Base-by-base conservation (phyloP, 768 basidiomycete species). In the Collybiopsis luxurians region DNA sequence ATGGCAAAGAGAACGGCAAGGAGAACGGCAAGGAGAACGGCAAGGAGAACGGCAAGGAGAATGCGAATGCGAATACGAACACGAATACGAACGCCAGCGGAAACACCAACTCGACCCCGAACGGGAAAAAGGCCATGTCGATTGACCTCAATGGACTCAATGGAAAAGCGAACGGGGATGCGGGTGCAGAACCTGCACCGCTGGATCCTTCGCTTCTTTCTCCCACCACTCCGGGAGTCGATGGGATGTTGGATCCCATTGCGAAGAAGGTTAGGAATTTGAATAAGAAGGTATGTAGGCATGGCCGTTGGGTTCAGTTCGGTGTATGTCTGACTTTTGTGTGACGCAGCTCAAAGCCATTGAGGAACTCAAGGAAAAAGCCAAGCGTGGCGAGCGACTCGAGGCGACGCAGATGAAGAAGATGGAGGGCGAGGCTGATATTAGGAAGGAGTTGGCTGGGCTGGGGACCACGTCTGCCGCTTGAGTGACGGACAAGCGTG, bases 261-360 rank as follows among this genome's bases (percentile, higher is more conserved):
- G 89, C 91, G 47, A 99, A 98, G 85, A 98, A 96, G 81, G 82
- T 90, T 47, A 80, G 97, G 64, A 98, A 97, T 69, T 66, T 99
- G 71, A 92, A 84, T 69, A 99, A 99, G 81, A 99, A 97, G 87
- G 95, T 90, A 39, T 36, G 80, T 70, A 15, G 50, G 42, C 2
- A 7, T 36, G 17, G n/a, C n/a, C n/a, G 3, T 11, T 50, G 3
- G 15, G 17, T 36, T 9, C 5, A 26, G 7, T 21, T 36, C n/a
- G n/a, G n/a, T n/a, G n/a, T n/a, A n/a, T n/a, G n/a, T n/a, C n/a
- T n/a, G n/a, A n/a, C n/a, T n/a, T n/a, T n/a, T n/a, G n/a, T n/a
- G n/a, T n/a, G n/a, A n/a, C n/a, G n/a, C n/a, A 97, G 95, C 79
- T 99, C 62, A 98, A 97, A 70, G 96, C 96, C n/a, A 98, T 99